These are phyloP conservation scores for Lotmaria passim DNA, from an alignment of 208 protist genomes.

Conservation along the genomic window DNA sequence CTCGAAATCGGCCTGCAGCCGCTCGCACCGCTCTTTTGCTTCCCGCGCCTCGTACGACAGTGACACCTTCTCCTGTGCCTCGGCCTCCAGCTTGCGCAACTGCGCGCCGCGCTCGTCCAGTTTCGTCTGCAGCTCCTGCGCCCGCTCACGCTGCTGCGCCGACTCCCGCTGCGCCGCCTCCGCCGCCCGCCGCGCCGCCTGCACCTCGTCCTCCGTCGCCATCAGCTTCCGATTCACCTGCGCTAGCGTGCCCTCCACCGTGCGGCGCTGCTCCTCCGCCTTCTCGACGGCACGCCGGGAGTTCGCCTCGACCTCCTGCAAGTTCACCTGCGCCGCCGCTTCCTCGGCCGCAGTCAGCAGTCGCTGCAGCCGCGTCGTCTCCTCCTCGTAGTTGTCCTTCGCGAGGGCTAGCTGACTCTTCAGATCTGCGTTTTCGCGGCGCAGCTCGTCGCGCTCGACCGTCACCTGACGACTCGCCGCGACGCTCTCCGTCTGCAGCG, in stretches of 20 bases:
- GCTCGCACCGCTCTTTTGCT: slow-evolving; percentile 42
- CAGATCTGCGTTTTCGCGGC: slow-evolving; percentile 44
- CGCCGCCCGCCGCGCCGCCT: slow-evolving; percentile 25
- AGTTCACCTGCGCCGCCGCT: slow-evolving; percentile 26
- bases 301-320: slow-evolving; percentile 39
- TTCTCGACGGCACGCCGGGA: slow-evolving; percentile 39
- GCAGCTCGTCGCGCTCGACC: slow-evolving; percentile 53
- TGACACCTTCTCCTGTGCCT: slow-evolving; percentile 36
- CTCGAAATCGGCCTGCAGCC: slow-evolving; percentile 44
- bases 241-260: slow-evolving; percentile 40
- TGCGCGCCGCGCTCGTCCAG: slow-evolving; percentile 41
- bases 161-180: slow-evolving; percentile 43
- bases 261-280: slow-evolving; percentile 47
- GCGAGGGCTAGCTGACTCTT: slow-evolving; percentile 37
- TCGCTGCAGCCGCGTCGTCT: slow-evolving; percentile 43
- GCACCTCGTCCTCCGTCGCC: slow-evolving; percentile 45
- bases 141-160: slow-evolving; percentile 21
- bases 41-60: slow-evolving; percentile 49
- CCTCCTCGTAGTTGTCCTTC: slow-evolving; percentile 51
- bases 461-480: slow-evolving; percentile 33
- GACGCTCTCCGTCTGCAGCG: slow-evolving; percentile 50
- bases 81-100: slow-evolving; percentile 41
- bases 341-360: slow-evolving; percentile 41
- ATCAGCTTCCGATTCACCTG: slow-evolving; percentile 42
- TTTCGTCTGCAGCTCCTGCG: slow-evolving; percentile 40